These are phyloP conservation scores for Phoma sp. DNA, from an alignment of 2,329 filamentous ascomycete species.

Conservation along the genomic window DNA sequence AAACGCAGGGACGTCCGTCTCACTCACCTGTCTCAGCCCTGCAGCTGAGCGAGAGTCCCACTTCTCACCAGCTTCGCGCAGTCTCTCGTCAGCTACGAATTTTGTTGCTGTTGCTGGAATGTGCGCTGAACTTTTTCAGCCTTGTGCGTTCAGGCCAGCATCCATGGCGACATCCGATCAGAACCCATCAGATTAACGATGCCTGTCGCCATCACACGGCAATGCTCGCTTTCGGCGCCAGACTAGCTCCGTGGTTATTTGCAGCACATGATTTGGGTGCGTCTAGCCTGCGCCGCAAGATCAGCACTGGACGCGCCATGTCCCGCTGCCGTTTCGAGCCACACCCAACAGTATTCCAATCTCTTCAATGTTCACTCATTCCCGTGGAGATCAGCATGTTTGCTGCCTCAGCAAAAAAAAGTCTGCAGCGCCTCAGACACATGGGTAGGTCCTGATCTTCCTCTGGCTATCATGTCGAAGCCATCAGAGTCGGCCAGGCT, in stretches of 20 bases:
- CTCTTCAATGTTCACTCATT: not conserved
- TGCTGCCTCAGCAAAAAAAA: slow-evolving; percentile 18
- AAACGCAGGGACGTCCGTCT: slow-evolving; percentile 32
- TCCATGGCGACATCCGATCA: slow-evolving; percentile 20
- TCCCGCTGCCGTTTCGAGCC: slow-evolving; percentile 24
- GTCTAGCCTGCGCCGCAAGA: slow-evolving; percentile 22
- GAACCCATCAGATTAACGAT: slow-evolving; percentile 18
- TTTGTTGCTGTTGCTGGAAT: slow-evolving; percentile 22
- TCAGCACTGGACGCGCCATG: slow-evolving; percentile 21
- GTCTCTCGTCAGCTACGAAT: slow-evolving; percentile 29
- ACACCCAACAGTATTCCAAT: slow-evolving; percentile 6
- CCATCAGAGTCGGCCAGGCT: slow-evolving; percentile 27
- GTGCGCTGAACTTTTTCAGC: slow-evolving; percentile 18
- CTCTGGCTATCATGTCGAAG: slow-evolving; percentile 27
- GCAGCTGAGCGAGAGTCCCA: slow-evolving; percentile 27
- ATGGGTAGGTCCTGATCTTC: slow-evolving; percentile 6
- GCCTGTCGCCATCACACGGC: slow-evolving; percentile 23
- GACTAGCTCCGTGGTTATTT: slow-evolving; percentile 13
- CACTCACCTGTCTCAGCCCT: slow-evolving; percentile 40
- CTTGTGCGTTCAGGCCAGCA: slow-evolving; percentile 21
- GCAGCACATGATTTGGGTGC: slow-evolving; percentile 18
- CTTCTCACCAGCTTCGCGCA: slow-evolving; percentile 9
- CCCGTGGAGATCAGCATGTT: slow-evolving; percentile 22
- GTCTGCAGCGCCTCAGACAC: slow-evolving; percentile 21
- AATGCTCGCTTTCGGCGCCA: slow-evolving; percentile 17